Evolutionary conservation across 2,329 filamentous ascomycete genomes (phyloP), one percentile per base, ranked within the genome.

Genomic region (Dactylellina parvicollis): DNA sequence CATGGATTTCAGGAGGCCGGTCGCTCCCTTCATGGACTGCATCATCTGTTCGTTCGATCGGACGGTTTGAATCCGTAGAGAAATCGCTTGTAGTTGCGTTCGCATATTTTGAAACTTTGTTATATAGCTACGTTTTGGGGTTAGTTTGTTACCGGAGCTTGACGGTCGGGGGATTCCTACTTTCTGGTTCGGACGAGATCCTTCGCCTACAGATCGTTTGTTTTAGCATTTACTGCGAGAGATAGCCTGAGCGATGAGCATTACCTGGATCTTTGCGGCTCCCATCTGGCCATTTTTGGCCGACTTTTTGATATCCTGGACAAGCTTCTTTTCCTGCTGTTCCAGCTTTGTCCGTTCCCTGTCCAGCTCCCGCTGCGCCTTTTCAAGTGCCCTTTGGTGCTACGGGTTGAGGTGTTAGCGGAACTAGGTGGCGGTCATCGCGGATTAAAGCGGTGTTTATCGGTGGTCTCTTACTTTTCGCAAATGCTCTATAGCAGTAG

Each of bases 1-100:
- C 95, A 99, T 99, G 83, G 91, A 96, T 61, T 93, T 92, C 5
- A 99, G 84, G 1, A 96, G 89, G 82, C 90, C 89, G 0, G 95
- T 98, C 3, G 95, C 95, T 32, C 95, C 95, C 82, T 97, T 99
- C 95, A 99, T 98, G 7, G 93, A 95, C 82, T 96, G 92, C 93
- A 97, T 97, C 95, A 99, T 99, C 82, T 98, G 94, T 81, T 99
- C 95, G 81, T 99, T 99, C 77, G 93, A 97, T 76, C 95, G 89
- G 76, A 98, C 94, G 54, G 95, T 99, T 87, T 98, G 95, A 79
- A 99, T 93, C 46, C 94, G 88, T 61, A 99, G 83, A 12, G 92
- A 96, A 77, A 99, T 96, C 76, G 96, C 95, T 80, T 99, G 95
- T 76, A 99, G 83, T 81, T 98, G 94, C 76, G 94, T 98, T 77